phyloP scores from a whole-genome alignment of 495 filamentous ascomycete genomes.

The Penicillium parvum region DNA sequence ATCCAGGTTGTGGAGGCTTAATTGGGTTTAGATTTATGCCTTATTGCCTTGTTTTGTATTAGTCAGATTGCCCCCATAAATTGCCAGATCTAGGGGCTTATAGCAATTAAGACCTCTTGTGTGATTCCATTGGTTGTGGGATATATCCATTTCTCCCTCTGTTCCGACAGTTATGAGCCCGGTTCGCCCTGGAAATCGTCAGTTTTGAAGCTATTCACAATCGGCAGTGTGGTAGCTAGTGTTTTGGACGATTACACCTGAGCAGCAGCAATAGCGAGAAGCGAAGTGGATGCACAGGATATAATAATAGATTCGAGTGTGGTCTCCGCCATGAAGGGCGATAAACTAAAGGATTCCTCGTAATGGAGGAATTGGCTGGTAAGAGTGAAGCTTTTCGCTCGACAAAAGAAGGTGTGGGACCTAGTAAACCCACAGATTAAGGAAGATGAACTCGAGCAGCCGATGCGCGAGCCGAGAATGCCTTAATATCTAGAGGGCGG shows the following conservation, averaged over 20 bases:
- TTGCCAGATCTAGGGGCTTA: no score
- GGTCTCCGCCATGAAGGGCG: background rate
- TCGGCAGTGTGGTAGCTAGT: background rate
- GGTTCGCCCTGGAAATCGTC: background rate
- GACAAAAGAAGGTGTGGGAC: background rate
- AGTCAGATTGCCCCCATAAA: no score
- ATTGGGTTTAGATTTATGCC: no score
- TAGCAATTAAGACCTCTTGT: no score
- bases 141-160: no score
- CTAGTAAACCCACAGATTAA: background rate
- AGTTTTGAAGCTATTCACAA: background rate
- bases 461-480: background rate
- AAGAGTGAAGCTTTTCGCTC: background rate
- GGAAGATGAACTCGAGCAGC: background rate
- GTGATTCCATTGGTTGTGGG: no score
- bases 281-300: background rate
- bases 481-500: background rate
- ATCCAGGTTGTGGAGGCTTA: no score
- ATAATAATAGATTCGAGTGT: no score
- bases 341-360: background rate
- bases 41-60: no score
- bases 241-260: background rate
- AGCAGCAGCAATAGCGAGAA: background rate
- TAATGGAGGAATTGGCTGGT: background rate
- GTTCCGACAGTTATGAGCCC: constrained; percentile 2